A percentile compares a stretch with the other conserved stretches of the same genome.
Conservation (phyloP, 139 green algal species). For the Chlorella sp. region DNA sequence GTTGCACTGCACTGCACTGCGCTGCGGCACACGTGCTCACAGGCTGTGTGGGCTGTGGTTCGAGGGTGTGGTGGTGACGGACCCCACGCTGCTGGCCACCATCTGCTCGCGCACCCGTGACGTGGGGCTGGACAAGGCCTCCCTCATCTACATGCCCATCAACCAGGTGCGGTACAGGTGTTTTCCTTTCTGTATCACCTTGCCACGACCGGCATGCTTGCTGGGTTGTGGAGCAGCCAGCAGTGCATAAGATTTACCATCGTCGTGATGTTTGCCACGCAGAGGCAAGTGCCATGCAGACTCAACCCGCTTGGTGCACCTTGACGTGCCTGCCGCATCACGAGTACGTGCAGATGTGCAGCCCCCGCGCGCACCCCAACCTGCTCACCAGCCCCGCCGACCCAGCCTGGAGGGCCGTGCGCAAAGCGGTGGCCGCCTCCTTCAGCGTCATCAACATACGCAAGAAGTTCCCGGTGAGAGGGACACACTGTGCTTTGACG, state of each 20-base stretch:
- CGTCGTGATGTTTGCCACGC: no score
- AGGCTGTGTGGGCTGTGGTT: not conserved
- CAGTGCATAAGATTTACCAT: no score
- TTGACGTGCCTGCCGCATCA: no score
- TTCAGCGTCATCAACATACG: conserved; percentile 50
- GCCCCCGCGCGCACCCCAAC: conserved; percentile 32
- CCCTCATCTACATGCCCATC: conserved; percentile 20
- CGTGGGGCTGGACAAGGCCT: conserved; percentile 38
- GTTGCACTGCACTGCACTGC: not conserved
- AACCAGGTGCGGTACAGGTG: conserved; percentile 15
- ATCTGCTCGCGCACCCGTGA: conserved; percentile 41
- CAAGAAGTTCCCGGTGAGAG: conserved; percentile 41
- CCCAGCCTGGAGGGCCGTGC: conserved; percentile 38
- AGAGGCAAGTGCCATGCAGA: no score
- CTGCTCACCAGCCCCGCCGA: conserved; percentile 44
- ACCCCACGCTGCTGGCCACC: conserved; percentile 9
- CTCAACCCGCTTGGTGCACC: no score
- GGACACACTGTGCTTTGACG: no score
- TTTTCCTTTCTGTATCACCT: not conserved
- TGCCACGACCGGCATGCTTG: not conserved
- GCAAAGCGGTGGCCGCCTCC: conserved; percentile 48
- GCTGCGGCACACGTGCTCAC: not conserved
- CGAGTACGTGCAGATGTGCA: conserved; percentile 50
- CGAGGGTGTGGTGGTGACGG: not conserved
- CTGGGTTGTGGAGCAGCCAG: no score